Base-by-base conservation (phyloP, 2,329 filamentous ascomycete genomes). In the Neurospora crassa region DNA sequence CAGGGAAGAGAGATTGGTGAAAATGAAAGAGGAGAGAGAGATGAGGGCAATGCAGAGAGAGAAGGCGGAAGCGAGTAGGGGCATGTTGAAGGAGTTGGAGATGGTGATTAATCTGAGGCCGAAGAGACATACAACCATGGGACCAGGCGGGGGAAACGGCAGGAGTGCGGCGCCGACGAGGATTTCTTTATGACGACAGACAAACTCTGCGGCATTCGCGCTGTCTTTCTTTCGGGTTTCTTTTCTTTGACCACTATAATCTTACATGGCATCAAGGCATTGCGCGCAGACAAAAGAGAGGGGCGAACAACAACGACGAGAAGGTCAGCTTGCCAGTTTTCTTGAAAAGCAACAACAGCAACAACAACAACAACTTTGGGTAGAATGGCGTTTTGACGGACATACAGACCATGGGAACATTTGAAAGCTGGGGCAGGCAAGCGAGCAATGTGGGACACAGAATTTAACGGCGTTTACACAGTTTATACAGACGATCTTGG, bases 41-140 rank as follows among this genome's bases (percentile, higher is more conserved):
- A 88, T 88, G 74, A 92, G 92, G 78, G 91, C 91, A 24, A 85
- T 89, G 53, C 84, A 90, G 53, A 88, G 90, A 70, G 92, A 94
- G 76, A 91, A 91, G 78, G 84, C 89, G 67, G 93, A 97, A 73
- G 91, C 93, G 12, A 96, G 90, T 74, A 92, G 90, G 63, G 93
- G 91, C 76, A 97, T 99, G 93, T 86, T 99, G 74, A 90, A 91
- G 74, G 96, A 99, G 82, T 85, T 99, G 72, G 93, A 97, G 83
- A 95, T 92, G 74, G 89, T 99, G 72, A 96, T 98, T 79, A 88
- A 84, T 78, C 81, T 84, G 42, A 80, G 84, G 37, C 84, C 84
- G 7, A 79, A 77, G 71, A 74, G 75, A 75, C 69, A 74, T 43
- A 73, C 69, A n/a, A 69, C 67, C n/a, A 59, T 70, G 3, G 40